Conservation (phyloP, 805 yeast genomes). For the Metschnikowia noctiluminum region DNA sequence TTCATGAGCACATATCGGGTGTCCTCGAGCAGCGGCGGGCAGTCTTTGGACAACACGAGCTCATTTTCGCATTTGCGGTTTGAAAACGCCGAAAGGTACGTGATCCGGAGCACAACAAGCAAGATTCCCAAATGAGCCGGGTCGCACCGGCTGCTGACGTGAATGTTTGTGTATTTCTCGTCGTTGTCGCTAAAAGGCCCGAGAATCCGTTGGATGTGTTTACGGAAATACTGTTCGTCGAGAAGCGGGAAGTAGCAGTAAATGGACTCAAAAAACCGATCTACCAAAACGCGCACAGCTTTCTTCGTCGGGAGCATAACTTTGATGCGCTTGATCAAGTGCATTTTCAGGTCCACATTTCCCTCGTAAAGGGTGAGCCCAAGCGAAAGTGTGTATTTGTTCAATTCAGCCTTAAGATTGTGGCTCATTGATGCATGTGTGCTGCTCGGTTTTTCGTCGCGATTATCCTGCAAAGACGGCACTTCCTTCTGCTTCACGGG, state of each 20-base stretch:
- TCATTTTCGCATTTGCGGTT: conserved; percentile 16
- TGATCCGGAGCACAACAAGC: conserved; percentile 49
- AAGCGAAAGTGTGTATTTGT: conserved; percentile 29
- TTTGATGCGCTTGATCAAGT: conserved; percentile 17
- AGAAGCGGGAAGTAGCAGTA: conserved; percentile 22
- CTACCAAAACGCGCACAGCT: conserved; percentile 16
- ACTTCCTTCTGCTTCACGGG: neutral
- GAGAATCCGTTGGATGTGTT: conserved; percentile 41
- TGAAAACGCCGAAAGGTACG: conserved; percentile 48
- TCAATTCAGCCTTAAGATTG: conserved; percentile 19
- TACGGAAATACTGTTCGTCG: conserved; percentile 25
- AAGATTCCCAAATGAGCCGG: conserved; percentile 50
- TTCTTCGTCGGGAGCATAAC: conserved; percentile 18
- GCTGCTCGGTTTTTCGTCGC: conserved; percentile 10
- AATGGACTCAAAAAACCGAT: conserved; percentile 16
- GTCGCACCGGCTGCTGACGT: conserved; percentile 40
- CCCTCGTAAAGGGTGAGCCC: conserved; percentile 36
- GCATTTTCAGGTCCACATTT: conserved; percentile 25
- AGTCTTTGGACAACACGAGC: neutral
- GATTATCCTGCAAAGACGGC: conserved; percentile 1
- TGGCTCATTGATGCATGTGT: neutral
- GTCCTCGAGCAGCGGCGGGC: conserved; percentile 14
- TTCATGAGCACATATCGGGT: conserved; percentile 25
- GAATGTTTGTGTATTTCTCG: conserved; percentile 20
- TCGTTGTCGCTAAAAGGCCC: conserved; percentile 23